Conservation (phyloP, 768 basidiomycete species). For the Rhodocollybia butyracea region DNA sequence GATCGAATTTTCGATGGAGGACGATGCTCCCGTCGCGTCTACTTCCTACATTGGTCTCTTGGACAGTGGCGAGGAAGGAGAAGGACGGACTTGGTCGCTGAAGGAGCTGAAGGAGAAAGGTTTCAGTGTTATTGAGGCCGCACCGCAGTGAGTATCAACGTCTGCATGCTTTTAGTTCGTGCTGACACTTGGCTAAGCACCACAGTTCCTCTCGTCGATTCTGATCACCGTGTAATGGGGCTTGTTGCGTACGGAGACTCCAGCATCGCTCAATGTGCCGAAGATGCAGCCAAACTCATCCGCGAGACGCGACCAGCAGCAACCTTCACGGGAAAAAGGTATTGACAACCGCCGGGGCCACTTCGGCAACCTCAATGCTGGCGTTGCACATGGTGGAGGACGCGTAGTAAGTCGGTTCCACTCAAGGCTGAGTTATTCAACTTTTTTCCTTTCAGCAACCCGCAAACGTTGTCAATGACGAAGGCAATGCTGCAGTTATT, state of each 20-base stretch:
- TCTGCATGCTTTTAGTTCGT: background rate
- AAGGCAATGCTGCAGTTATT: background rate
- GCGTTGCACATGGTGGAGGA: constrained; percentile 27
- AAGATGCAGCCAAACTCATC: constrained; percentile 3
- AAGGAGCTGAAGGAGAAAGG: background rate
- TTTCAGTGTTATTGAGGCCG: background rate
- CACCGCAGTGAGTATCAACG: background rate
- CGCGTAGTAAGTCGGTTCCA: constrained; percentile 14
- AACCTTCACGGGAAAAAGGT: constrained; percentile 2
- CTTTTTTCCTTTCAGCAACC: background rate
- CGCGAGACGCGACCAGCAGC: background rate
- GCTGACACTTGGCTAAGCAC: background rate
- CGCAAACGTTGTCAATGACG: constrained; percentile 8
- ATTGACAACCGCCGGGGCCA: constrained; percentile 17
- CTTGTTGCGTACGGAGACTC: constrained; percentile 13
- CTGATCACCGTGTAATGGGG: background rate
- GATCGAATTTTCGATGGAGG: background rate
- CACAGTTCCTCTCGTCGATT: background rate
- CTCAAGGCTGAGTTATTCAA: no score
- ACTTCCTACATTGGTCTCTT: background rate
- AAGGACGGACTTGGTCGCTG: background rate
- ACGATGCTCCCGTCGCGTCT: background rate
- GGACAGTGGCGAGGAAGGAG: background rate
- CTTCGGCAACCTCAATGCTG: constrained; percentile 15
- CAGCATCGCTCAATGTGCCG: constrained; percentile 1